Conservation (phyloP, 1,139 yeast genomes). For the Saccharomyces hybrid region DNA sequence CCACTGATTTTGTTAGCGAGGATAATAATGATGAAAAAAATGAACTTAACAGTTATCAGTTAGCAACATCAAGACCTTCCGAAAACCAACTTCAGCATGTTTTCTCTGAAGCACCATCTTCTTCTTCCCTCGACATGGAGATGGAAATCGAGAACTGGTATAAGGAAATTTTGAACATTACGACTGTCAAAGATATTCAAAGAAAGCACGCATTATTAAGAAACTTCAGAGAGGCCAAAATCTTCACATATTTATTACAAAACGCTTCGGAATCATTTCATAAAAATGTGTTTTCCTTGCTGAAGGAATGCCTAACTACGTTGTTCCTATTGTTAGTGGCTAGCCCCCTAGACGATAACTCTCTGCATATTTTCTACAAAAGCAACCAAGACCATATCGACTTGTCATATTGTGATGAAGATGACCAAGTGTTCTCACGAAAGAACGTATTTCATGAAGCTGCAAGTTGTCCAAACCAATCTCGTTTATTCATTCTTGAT, state of each 20-base stretch:
- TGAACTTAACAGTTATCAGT: neutral
- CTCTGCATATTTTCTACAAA: conserved; percentile 25
- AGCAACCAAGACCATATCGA: conserved; percentile 21
- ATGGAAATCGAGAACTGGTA: conserved; percentile 31
- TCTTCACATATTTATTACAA: conserved; percentile 7
- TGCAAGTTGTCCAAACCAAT: conserved; percentile 31
- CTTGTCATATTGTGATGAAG: conserved; percentile 27
- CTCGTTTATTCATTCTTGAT: conserved; percentile 31
- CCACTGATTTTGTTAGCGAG: conserved; percentile 54
- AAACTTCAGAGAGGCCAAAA: conserved; percentile 21
- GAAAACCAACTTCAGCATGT: neutral
- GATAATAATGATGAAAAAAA: neutral
- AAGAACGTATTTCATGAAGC: conserved; percentile 37
- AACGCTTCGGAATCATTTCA: conserved; percentile 3
- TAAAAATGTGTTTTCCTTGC: conserved; percentile 9
- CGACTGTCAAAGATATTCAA: conserved; percentile 27
- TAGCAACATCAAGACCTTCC: neutral
- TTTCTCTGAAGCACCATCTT: neutral
- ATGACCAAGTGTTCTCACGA: conserved; percentile 30
- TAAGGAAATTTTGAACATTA: conserved; percentile 27
- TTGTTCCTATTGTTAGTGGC: conserved; percentile 25
- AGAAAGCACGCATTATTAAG: conserved; percentile 19
- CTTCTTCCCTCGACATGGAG: conserved; percentile 16
- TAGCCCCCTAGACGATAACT: conserved; percentile 29
- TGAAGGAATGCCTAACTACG: conserved; percentile 25